Conservation (phyloP, 495 filamentous ascomycete genomes). For the Aspergillus cavernicola region DNA sequence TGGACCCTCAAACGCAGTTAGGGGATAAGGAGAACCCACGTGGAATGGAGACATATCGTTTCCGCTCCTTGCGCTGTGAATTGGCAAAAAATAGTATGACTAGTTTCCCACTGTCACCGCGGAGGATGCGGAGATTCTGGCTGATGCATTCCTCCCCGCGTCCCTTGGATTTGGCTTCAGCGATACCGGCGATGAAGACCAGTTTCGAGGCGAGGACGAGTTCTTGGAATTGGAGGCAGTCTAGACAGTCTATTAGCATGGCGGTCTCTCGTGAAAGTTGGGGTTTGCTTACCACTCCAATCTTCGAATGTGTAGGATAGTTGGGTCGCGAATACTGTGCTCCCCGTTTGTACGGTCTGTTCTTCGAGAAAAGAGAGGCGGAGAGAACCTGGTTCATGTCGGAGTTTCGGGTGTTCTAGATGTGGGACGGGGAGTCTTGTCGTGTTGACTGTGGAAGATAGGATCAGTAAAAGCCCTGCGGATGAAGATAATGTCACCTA, state of each 20-base stretch:
- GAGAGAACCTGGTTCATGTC: conserved; percentile 31
- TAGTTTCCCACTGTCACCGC: conserved; percentile 32
- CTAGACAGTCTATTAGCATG: conserved; percentile 14
- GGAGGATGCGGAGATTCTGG: conserved; percentile 45
- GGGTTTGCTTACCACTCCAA: conserved; percentile 33
- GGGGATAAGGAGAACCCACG: conserved; percentile 22
- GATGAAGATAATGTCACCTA: conserved; percentile 18
- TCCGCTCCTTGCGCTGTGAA: conserved; percentile 38
- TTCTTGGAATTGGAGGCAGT: conserved; percentile 45
- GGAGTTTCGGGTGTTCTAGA: conserved; percentile 41
- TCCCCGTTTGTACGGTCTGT: conserved; percentile 41
- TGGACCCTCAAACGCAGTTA: neutral
- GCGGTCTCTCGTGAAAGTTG: neutral
- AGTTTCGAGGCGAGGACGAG: conserved; percentile 39
- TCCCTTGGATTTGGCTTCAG: conserved; percentile 46
- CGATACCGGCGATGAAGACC: conserved; percentile 42
- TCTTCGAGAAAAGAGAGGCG: conserved; percentile 45
- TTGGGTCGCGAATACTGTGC: conserved; percentile 41
- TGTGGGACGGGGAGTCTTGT: conserved; percentile 44
- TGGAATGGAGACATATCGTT: conserved; percentile 44
- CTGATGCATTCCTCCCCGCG: conserved; percentile 49
- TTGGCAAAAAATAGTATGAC: conserved; percentile 46
- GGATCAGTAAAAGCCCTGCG: too few species aligned
- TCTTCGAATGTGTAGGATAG: conserved; percentile 44
- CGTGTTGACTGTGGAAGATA: conserved; percentile 28